Evolutionary conservation across 148 eudicot genomes (phyloP), one percentile per base, ranked within the genome.

Genomic region (Rhododendron molle): DNA sequence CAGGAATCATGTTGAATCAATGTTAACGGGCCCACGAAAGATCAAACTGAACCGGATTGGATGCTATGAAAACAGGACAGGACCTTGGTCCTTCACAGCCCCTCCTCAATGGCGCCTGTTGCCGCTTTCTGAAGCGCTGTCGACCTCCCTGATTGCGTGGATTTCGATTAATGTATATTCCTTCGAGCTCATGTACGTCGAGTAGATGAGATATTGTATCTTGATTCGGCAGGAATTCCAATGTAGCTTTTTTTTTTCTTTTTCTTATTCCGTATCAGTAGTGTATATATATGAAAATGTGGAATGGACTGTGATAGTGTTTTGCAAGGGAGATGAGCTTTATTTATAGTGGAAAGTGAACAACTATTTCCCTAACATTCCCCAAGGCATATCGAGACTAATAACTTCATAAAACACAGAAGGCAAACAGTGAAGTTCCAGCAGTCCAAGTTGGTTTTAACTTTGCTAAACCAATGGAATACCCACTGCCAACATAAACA

Each of bases 131-230:
- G 40, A 38, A 38, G 40, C 0, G 50, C 12, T 47, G 50, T 47
- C 12, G 14, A 9, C 50, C 50, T 49, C 52, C 13, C 15, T 49
- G 52, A 49, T 49, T 49, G 52, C 52, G 12, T 1, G 52, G 13
- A 49, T 49, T 49, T 49, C 52, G 52, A 10, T 10, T 49, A 49
- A 49, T 8, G 52, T 49, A 49, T 13, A 11, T 49, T 49, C 7
- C 43, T 40, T 40, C 5, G 43, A 76, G 89, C 92, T 5, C 91
- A 5, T 54, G 60, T 54, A 16, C 23, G 85, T 34, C 92, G 87
- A 89, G 86, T 14, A 34, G 52, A 73, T 28, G 60, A 54, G 20
- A 54, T 54, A 46, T 28, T 14, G 11, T 1, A 44, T 32, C 60
- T 71, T 11, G 40, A 43, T 26, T 77, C 16, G 11, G 20, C 28